Conservation (phyloP, 345 rosid species). For the Luvunga scandens region DNA sequence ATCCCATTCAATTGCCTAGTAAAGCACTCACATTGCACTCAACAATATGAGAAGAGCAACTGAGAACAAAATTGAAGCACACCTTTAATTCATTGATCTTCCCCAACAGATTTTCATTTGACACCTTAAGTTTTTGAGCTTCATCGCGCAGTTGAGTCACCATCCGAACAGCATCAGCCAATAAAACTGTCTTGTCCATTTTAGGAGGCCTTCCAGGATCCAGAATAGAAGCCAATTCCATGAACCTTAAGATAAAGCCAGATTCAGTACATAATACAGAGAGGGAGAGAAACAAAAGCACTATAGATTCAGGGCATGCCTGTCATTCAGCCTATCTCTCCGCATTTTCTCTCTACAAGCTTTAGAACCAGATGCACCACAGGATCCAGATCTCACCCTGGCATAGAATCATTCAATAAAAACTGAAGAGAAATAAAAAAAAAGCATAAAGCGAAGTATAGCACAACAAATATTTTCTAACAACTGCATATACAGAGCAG, state of each 20-base stretch:
- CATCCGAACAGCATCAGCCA: conserved; percentile 52
- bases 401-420: not conserved
- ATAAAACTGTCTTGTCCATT: conserved; percentile 49
- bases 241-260: conserved; percentile 33
- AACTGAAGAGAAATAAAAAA: not conserved
- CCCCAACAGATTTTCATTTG: conserved; percentile 43
- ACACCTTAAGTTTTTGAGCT: conserved; percentile 49
- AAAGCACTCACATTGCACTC: not conserved
- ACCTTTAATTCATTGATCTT: conserved; percentile 57
- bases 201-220: conserved; percentile 58
- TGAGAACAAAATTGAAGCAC: not conserved
- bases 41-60: not conserved
- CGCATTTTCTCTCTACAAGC: conserved; percentile 61
- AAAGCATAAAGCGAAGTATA: not conserved
- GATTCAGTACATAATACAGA: not conserved
- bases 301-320: conserved; percentile 24
- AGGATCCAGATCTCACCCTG: conserved; percentile 27
- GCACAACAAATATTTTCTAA: not conserved
- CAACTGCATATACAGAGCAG: not conserved
- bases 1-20: not conserved
- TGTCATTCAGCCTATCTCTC: conserved; percentile 56
- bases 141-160: conserved; percentile 50
- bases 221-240: conserved; percentile 52
- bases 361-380: conserved; percentile 44
- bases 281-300: not conserved